Evolutionary conservation across 106 monocot species (phyloP).

Genomic region (Allium fistulosum): DNA sequence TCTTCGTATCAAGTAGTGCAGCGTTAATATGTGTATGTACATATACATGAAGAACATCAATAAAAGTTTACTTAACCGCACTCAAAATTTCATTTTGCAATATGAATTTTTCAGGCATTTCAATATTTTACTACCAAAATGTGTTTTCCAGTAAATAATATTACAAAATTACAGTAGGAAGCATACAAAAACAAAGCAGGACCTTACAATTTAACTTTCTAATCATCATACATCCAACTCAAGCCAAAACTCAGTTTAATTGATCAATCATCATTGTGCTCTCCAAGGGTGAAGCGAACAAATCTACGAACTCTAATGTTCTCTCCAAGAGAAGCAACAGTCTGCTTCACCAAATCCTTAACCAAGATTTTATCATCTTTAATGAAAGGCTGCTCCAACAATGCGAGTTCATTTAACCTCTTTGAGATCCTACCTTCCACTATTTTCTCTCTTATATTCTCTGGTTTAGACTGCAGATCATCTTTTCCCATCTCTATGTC

Average conservation of each 20-base stretch:
- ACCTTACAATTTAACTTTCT: no score
- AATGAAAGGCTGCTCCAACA: conserved; percentile 86
- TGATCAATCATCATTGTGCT: conserved; percentile 14
- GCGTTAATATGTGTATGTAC: no score
- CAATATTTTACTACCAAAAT: no score
- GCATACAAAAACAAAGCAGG: no score
- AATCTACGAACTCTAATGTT: conserved; percentile 81
- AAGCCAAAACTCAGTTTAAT: neutral
- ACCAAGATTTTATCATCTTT: conserved; percentile 71
- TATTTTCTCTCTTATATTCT: conserved; percentile 83
- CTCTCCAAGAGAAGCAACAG: conserved; percentile 79
- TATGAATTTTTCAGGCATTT: no score
- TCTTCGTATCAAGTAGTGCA: no score
- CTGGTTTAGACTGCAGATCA: conserved; percentile 77
- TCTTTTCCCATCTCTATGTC: conserved; percentile 90
- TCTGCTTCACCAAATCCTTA: conserved; percentile 95
- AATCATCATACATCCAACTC: neutral
- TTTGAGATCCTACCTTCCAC: conserved; percentile 88
- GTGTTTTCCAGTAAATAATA: no score
- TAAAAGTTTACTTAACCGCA: no score
- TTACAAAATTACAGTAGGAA: no score
- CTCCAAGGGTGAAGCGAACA: conserved; percentile 73
- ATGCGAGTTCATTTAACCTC: conserved; percentile 71
- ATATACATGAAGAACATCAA: no score
- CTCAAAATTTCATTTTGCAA: no score